Conservation (phyloP, 768 basidiomycete species). For the Auricularia sp. region DNA sequence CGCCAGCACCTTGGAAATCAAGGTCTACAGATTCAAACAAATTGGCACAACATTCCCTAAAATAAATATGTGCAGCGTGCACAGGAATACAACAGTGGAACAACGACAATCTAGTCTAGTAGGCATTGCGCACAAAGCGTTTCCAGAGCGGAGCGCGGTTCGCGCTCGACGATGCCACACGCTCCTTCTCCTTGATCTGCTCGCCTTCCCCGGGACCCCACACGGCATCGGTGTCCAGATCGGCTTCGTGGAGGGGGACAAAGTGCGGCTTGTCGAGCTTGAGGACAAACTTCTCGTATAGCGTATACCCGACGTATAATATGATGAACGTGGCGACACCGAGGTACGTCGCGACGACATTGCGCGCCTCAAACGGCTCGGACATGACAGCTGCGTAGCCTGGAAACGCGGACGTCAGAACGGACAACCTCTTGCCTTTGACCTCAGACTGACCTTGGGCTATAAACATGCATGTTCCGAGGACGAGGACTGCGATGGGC, state of each 20-base stretch:
- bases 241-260: slow-evolving; percentile 33
- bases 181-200: neutral
- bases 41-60: too few species aligned
- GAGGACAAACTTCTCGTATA: slow-evolving; percentile 28
- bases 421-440: slow-evolving; percentile 26
- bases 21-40: too few species aligned
- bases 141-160: neutral
- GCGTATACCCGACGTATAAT: slow-evolving; percentile 34
- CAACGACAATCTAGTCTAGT: neutral
- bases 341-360: slow-evolving; percentile 46
- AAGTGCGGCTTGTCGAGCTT: slow-evolving; percentile 22
- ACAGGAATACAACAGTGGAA: too few species aligned
- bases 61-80: too few species aligned
- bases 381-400: slow-evolving; percentile 1
- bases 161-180: neutral
- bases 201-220: slow-evolving; percentile 38
- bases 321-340: slow-evolving; percentile 37
- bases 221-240: slow-evolving; percentile 44
- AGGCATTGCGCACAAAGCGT: neutral
- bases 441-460: slow-evolving; percentile 46
- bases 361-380: slow-evolving; percentile 20
- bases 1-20: too few species aligned
- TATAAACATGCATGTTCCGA: slow-evolving; percentile 42
- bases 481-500: slow-evolving; percentile 37
- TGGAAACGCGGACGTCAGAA: neutral